Base-by-base conservation (phyloP, 1,284 basidiomycete genomes). In the Ustilago nuda region DNA sequence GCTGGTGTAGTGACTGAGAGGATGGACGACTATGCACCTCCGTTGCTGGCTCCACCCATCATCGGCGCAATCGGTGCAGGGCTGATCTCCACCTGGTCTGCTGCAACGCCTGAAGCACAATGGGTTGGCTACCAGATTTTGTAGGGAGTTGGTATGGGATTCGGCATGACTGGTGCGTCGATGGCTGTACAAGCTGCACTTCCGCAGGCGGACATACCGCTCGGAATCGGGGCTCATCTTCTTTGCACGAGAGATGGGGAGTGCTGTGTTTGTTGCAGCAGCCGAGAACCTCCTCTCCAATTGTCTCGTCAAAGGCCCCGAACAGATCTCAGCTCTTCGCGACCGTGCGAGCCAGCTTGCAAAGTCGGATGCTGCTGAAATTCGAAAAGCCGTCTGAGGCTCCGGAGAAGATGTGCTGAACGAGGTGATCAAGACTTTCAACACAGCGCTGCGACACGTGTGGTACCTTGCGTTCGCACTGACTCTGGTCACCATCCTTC, bases 221-320 rank as follows among this genome's bases (percentile, higher is more conserved):
- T 72, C 2, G 69, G 43, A 2, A 62, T 72, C n/a, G 69, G 37
- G 13, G 64, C 62, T 27, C 2, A 9, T 66, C 33, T 66, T 62
- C 59, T 72, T 72, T 51, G 58, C 58, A 19, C 63, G 64, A 19
- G 63, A 66, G 54, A 61, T 72, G 62, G 69, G 69, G 11, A 56
- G 59, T n/a, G 64, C 64, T 12, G 39, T 72, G 2, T 72, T 66
- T 27, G 55, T 72, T 33, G 43, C 69, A 5, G 55, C 61, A 1
- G 69, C 46, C 8, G 57, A 72, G 56, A 66, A 66, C 17, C 45
- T 72, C 23, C 53, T 72, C 11, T 56, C 52, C 6, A 7, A 39
- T 36, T 45, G 53, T 8, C 64, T 72, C 4, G 35, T 58, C 15
- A 55, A 56, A 8, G 63, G 59, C 15, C 59, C 66, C 13, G 50